Evolutionary conservation across 2,329 filamentous ascomycete genomes (phyloP), one percentile per base, ranked within the genome.

Genomic region (Aspergillus chevalieri): DNA sequence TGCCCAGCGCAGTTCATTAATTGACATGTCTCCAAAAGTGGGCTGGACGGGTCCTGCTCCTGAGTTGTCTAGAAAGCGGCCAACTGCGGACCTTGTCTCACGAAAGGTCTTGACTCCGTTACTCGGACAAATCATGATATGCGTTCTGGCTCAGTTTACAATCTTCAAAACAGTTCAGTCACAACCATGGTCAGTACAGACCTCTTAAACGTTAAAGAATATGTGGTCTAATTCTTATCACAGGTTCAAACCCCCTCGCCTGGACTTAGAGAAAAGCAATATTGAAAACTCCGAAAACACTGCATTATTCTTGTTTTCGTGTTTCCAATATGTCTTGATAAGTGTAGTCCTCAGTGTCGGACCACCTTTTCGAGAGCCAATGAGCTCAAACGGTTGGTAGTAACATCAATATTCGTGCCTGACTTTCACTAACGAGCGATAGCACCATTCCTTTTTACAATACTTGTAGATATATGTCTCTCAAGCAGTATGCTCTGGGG

Each of bases 231-330:
- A 66, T 52, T n/a, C 6, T 34, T 38, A 9, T 44, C 34, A 12
- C 49, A 83, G 81, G 81, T 95, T 89, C 65, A 82, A 86, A 47
- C 89, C 91, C 14, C 93, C 93, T 0, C 77, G 84, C 49, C 66
- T 95, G 22, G 81, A 90, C 62, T 81, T 80, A 22, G 80, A 95
- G 26, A 86, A 93, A 63, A 86, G 87, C 21, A 95, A 93, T 64
- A 86, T 91, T 47, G 79, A 86, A 61, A 97, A 97, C 68, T 95
- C 89, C 8, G 87, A 97, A 62, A 97, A 98, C 62, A 95, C 92
- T 0, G 84, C 87, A 0, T 74, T 98, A 1, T 98, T 98, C 74
- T 73, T 97, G 26, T 77, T 91, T 4, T 94, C 87, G 1, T 96
- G 90, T 67, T 97, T 91, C 63, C 91, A 97, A 66, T 98, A 98